These are phyloP conservation scores for Simplicillium sp. DNA, from an alignment of 2,329 filamentous ascomycete species.

Conservation along the genomic window DNA sequence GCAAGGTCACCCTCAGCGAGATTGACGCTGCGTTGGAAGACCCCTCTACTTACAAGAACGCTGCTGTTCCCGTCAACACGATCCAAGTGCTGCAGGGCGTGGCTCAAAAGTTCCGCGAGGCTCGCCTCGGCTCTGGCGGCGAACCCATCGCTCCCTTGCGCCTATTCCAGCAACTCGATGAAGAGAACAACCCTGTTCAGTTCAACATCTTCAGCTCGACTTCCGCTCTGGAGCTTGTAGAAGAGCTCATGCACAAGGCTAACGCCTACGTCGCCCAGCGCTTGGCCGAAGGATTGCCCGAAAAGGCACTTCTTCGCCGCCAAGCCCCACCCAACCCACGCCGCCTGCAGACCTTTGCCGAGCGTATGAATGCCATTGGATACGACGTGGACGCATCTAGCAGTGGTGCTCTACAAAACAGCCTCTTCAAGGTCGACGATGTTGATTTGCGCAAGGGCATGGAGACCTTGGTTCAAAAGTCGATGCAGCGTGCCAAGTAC, in stretches of 20 bases:
- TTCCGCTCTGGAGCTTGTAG: constrained; percentile 81
- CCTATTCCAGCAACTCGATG: constrained; percentile 86
- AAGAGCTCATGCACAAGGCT: constrained; percentile 89
- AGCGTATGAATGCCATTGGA: constrained; percentile 85
- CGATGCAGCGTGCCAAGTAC: constrained; percentile 95
- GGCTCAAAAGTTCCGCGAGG: constrained; percentile 83
- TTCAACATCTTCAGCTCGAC: constrained; percentile 93
- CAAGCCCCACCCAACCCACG: constrained; percentile 79
- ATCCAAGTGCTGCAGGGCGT: constrained; percentile 74
- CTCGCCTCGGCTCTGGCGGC: constrained; percentile 70
- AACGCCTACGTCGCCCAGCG: constrained; percentile 85
- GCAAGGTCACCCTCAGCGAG: constrained; percentile 75
- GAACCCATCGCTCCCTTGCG: constrained; percentile 77
- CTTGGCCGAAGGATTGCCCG: constrained; percentile 67
- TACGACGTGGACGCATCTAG: constrained; percentile 83
- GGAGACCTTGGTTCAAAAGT: constrained; percentile 91
- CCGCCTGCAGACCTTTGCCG: constrained; percentile 80
- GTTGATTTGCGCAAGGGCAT: constrained; percentile 88
- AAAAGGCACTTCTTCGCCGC: constrained; percentile 85
- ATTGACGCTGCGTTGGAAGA: constrained; percentile 74
- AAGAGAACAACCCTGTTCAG: constrained; percentile 95
- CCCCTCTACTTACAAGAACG: constrained; percentile 49
- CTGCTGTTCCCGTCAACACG: constrained; percentile 61
- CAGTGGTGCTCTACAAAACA: constrained; percentile 87
- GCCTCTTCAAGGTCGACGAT: constrained; percentile 88